phyloP scores from a whole-genome alignment of 768 basidiomycete species.

The Naganishia friedmannii region DNA sequence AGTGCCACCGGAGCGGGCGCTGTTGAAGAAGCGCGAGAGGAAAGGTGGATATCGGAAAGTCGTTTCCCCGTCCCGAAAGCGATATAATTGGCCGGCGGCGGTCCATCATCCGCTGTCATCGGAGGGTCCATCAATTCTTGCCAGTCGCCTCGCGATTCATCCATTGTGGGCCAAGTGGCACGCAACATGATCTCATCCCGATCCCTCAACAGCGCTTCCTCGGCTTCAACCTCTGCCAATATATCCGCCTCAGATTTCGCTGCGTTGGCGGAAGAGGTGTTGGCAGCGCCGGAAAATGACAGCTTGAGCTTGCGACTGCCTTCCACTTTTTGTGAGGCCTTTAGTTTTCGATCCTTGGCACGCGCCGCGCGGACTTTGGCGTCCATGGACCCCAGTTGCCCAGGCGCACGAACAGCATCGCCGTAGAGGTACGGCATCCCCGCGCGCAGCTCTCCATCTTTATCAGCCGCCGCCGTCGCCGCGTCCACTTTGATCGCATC shows the following conservation, averaged over 20 bases:
- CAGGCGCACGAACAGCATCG: slow-evolving; percentile 27
- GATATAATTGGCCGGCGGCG: neutral
- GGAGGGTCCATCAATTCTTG: slow-evolving; percentile 15
- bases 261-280: neutral
- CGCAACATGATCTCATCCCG: slow-evolving; percentile 28
- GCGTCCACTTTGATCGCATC: slow-evolving; percentile 26
- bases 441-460: slow-evolving; percentile 15
- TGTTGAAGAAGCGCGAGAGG: neutral
- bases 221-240: slow-evolving; percentile 8
- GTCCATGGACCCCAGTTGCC: slow-evolving; percentile 22
- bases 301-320: slow-evolving; percentile 20
- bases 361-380: slow-evolving; percentile 14
- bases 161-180: slow-evolving; percentile 26
- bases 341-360: slow-evolving; percentile 13
- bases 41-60: slow-evolving; percentile 10
- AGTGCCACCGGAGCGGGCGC: no score
- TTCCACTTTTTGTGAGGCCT: slow-evolving; percentile 10
- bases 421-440: slow-evolving; percentile 24
- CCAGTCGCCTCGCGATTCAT: slow-evolving; percentile 26
- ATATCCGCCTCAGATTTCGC: slow-evolving; percentile 4
- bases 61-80: slow-evolving; percentile 7
- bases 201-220: slow-evolving; percentile 17
- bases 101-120: neutral
- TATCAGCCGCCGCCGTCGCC: slow-evolving; percentile 18
- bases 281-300: slow-evolving; percentile 1